Percentiles rank a stretch among this genome's conserved stretches.
Evolutionary conservation across 2,329 filamentous ascomycete genomes (phyloP).

Genomic region (Graphilbum ipis-grandicollis): DNA sequence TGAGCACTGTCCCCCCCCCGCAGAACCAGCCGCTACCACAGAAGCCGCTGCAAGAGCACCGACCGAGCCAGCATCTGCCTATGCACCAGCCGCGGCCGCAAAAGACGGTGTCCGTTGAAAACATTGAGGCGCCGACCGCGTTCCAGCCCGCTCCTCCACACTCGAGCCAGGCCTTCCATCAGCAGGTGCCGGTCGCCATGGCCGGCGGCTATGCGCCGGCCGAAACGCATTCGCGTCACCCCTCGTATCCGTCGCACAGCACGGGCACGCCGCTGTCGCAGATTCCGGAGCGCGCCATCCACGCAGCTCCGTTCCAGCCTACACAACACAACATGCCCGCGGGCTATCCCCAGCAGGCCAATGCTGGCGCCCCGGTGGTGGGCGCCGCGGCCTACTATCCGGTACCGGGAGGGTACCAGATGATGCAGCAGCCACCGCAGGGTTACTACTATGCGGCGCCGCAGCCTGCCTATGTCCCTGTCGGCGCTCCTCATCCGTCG

Average conservation of each 20-base stretch:
- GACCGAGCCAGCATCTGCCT: constrained; percentile 33
- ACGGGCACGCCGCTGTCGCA: constrained; percentile 73
- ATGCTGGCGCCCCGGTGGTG: background rate
- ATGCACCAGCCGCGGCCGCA: constrained; percentile 95
- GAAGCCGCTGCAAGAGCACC: constrained; percentile 42
- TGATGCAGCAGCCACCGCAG: constrained; percentile 35
- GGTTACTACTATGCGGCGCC: constrained; percentile 16
- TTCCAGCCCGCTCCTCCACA: constrained; percentile 1
- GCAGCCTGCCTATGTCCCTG: constrained; percentile 41
- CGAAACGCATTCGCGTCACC: constrained; percentile 46
- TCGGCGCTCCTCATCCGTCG: constrained; percentile 28
- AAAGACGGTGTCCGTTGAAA: constrained; percentile 82
- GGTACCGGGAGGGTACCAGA: constrained; percentile 29
- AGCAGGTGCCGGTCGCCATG: constrained; percentile 73
- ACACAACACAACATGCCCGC: constrained; percentile 15
- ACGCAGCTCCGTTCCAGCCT: constrained; percentile 79
- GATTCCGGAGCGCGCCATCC: constrained; percentile 82
- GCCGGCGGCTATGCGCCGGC: constrained; percentile 25
- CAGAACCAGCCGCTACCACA: constrained; percentile 42
- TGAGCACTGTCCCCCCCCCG: constrained; percentile 36
- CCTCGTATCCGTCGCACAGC: constrained; percentile 54
- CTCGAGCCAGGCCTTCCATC: constrained; percentile 48
- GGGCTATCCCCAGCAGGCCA: background rate
- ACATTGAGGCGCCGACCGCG: constrained; percentile 68
- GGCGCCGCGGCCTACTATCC: constrained; percentile 27